phyloP scores from a whole-genome alignment of 495 filamentous ascomycete species.

The Mycothermus thermophilus region DNA sequence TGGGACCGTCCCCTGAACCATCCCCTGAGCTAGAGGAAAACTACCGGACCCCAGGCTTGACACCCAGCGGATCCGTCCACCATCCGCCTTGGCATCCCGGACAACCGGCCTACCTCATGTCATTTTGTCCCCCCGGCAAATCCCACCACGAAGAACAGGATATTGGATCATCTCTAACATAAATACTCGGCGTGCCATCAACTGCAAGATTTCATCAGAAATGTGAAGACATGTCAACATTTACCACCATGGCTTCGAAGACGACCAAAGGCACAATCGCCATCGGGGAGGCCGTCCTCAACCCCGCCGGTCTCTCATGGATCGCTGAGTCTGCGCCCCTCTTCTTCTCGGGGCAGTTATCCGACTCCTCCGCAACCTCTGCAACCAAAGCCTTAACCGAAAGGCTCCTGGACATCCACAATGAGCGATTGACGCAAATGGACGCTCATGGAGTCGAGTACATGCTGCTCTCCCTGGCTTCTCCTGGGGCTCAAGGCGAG shows the following conservation, averaged over 20 bases:
- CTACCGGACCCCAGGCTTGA: no score
- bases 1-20: no score
- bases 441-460: slow-evolving; percentile 47
- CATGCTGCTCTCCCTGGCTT: slow-evolving; percentile 43
- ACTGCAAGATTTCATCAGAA: neutral
- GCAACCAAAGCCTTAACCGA: slow-evolving; percentile 6
- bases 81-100: no score
- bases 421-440: slow-evolving; percentile 36
- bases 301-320: slow-evolving; percentile 22
- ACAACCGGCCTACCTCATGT: no score
- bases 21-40: no score
- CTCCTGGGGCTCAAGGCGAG: slow-evolving; percentile 46
- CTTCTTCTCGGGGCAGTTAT: slow-evolving; percentile 12
- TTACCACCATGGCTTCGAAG: slow-evolving; percentile 7
- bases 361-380: neutral
- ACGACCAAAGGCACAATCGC: slow-evolving; percentile 43
- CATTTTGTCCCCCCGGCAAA: neutral
- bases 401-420: slow-evolving; percentile 28
- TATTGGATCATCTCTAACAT: neutral
- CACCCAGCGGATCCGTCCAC: no score
- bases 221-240: slow-evolving; percentile 20
- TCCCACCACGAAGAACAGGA: neutral
- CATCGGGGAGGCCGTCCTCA: slow-evolving; percentile 43
- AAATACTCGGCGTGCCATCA: neutral
- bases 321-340: slow-evolving; percentile 16